Conservation (phyloP, 2,329 filamentous ascomycete species). For the Xylariaceae sp. region DNA sequence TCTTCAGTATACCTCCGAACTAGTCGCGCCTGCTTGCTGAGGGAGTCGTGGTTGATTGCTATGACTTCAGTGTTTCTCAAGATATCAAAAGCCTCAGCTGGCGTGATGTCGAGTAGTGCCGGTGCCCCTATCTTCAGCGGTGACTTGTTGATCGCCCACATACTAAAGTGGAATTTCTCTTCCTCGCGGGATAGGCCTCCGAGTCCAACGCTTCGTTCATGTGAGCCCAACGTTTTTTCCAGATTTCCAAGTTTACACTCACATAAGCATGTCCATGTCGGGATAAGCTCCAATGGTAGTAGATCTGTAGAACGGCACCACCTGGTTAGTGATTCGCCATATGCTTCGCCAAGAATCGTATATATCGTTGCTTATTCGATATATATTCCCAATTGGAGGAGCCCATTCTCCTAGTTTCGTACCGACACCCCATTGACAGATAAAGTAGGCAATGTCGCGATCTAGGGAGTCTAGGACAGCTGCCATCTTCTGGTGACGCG, state of each 20-base stretch:
- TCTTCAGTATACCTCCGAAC: constrained; percentile 55
- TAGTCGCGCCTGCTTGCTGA: constrained; percentile 59
- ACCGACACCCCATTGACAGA: constrained; percentile 62
- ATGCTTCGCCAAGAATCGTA: constrained; percentile 58
- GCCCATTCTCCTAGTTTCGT: constrained; percentile 55
- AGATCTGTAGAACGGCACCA: constrained; percentile 53
- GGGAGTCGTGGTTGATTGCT: constrained; percentile 62
- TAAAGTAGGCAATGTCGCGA: constrained; percentile 55
- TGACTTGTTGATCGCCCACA: constrained; percentile 61
- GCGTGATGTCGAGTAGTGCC: constrained; percentile 47
- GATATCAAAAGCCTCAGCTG: constrained; percentile 49
- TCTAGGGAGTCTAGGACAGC: constrained; percentile 47
- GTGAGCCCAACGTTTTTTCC: not conserved
- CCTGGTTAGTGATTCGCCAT: constrained; percentile 60
- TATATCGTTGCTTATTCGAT: constrained; percentile 62
- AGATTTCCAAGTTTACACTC: constrained; percentile 19
- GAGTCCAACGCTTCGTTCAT: constrained; percentile 51
- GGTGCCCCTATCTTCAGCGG: constrained; percentile 56
- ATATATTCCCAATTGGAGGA: constrained; percentile 53
- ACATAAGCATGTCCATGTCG: constrained; percentile 61
- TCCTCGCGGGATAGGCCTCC: constrained; percentile 52
- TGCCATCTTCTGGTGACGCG: constrained; percentile 56
- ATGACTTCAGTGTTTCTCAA: constrained; percentile 61
- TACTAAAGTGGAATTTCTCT: constrained; percentile 59
- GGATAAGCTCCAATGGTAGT: constrained; percentile 56